phyloP scores from a whole-genome alignment of 2,329 filamentous ascomycete species.

The Dothidotthia symphoricarpi region DNA sequence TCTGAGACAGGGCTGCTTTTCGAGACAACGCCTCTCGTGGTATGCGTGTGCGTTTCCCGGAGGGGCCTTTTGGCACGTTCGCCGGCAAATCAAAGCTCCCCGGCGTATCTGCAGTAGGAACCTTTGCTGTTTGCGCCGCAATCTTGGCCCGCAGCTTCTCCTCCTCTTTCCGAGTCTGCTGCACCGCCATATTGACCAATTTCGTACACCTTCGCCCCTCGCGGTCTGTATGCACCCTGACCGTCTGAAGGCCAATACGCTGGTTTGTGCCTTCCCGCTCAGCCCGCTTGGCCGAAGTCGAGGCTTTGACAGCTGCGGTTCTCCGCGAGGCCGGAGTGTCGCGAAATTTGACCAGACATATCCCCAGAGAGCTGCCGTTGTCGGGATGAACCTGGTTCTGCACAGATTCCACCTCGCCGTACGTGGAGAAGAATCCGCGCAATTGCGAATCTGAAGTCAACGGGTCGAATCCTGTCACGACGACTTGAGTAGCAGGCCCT shows the following conservation, averaged over 20 bases:
- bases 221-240: constrained; percentile 84
- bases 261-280: constrained; percentile 74
- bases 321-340: constrained; percentile 61
- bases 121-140: constrained; percentile 27
- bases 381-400: constrained; percentile 94
- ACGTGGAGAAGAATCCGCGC: constrained; percentile 71
- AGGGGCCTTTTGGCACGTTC: constrained; percentile 83
- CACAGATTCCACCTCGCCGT: constrained; percentile 84
- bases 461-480: constrained; percentile 95
- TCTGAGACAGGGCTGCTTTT: constrained; percentile 49
- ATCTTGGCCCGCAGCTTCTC: constrained; percentile 45
- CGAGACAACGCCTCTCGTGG: constrained; percentile 44
- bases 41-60: constrained; percentile 50
- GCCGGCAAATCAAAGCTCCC: constrained; percentile 63
- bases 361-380: constrained; percentile 89
- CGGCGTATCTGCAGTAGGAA: constrained; percentile 21
- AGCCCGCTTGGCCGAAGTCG: constrained; percentile 78
- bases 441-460: constrained; percentile 77
- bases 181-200: constrained; percentile 72
- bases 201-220: constrained; percentile 80
- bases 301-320: constrained; percentile 61
- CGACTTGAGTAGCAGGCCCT: constrained; percentile 83
- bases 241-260: constrained; percentile 72
- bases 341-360: constrained; percentile 86
- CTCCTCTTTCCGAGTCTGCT: constrained; percentile 63